Conservation (phyloP, 1,284 basidiomycete species). For the Ceratobasidium sp. region DNA sequence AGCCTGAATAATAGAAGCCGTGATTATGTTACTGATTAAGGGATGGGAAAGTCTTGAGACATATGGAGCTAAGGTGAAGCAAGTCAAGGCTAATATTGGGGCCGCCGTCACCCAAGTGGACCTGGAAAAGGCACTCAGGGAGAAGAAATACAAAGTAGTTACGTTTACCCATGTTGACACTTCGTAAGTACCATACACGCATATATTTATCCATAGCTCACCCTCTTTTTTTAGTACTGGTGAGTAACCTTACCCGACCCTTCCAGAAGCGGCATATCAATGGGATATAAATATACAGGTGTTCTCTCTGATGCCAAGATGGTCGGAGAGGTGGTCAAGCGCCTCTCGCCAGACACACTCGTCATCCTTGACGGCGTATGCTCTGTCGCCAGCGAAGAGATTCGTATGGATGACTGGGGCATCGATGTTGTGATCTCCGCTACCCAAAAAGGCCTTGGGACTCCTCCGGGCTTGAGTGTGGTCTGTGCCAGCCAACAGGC, state of each 20-base stretch:
- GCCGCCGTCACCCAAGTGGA: slow-evolving; percentile 72
- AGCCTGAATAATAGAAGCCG: slow-evolving; percentile 49
- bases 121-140: slow-evolving; percentile 76
- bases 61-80: slow-evolving; percentile 92
- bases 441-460: slow-evolving; percentile 94
- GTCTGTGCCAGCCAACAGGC: slow-evolving; percentile 85
- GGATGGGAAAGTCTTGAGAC: slow-evolving; percentile 71
- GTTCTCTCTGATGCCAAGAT: slow-evolving; percentile 89
- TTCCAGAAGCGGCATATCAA: not conserved
- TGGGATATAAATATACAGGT: slow-evolving; percentile 57
- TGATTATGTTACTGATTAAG: slow-evolving; percentile 46
- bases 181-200: not conserved
- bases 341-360: slow-evolving; percentile 87
- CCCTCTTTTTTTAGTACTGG: slow-evolving; percentile 68
- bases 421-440: slow-evolving; percentile 92
- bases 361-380: slow-evolving; percentile 94
- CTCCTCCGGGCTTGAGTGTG: slow-evolving; percentile 94
- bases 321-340: slow-evolving; percentile 78
- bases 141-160: slow-evolving; percentile 89
- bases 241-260: slow-evolving; percentile 49
- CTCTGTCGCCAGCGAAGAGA: slow-evolving; percentile 95
- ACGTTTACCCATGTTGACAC: slow-evolving; percentile 97
- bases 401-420: slow-evolving; percentile 93
- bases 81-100: slow-evolving; percentile 87
- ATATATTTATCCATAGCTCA: not conserved